A percentile compares a stretch with the other conserved stretches of the same genome.
phyloP scores from a whole-genome alignment of 169 alveolate species.

The Plasmodium reichenowi region DNA sequence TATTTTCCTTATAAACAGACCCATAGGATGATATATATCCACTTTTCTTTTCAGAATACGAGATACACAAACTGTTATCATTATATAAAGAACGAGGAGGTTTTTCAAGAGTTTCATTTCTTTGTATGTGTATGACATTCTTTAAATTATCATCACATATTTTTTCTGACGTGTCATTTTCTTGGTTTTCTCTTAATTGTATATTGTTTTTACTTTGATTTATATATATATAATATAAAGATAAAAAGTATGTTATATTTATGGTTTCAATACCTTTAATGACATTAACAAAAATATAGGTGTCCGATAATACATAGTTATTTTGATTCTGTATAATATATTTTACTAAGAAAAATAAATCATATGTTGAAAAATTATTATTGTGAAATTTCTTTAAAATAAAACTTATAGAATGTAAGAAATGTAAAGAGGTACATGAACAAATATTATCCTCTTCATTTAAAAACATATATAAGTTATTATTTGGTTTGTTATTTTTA shows the following conservation, averaged over 20 bases:
- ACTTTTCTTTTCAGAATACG: not conserved
- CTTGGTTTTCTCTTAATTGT: not conserved
- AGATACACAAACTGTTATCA: not conserved
- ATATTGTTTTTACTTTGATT: not conserved
- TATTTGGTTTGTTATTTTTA: not conserved
- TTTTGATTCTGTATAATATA: conserved; percentile 48
- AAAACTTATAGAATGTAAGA: conserved; percentile 52
- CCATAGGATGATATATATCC: too few species aligned
- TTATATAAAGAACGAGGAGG: not conserved
- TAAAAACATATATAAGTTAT: conserved; percentile 22
- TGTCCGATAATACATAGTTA: conserved; percentile 19
- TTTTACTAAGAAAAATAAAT: conserved; percentile 56
- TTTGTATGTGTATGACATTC: not conserved
- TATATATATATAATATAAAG: conserved; percentile 38
- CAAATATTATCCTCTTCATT: conserved; percentile 41
- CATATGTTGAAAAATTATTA: conserved; percentile 30
- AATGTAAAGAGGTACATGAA: conserved; percentile 56
- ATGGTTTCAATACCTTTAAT: conserved; percentile 59
- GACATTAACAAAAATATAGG: conserved; percentile 25
- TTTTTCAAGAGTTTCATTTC: not conserved
- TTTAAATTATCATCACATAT: not conserved
- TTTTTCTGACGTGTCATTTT: not conserved
- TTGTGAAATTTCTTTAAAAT: conserved; percentile 25
- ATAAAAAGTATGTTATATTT: conserved; percentile 31
- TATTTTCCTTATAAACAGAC: too few species aligned